phyloP scores from a whole-genome alignment of 768 basidiomycete genomes.

The Mrakia frigida region DNA sequence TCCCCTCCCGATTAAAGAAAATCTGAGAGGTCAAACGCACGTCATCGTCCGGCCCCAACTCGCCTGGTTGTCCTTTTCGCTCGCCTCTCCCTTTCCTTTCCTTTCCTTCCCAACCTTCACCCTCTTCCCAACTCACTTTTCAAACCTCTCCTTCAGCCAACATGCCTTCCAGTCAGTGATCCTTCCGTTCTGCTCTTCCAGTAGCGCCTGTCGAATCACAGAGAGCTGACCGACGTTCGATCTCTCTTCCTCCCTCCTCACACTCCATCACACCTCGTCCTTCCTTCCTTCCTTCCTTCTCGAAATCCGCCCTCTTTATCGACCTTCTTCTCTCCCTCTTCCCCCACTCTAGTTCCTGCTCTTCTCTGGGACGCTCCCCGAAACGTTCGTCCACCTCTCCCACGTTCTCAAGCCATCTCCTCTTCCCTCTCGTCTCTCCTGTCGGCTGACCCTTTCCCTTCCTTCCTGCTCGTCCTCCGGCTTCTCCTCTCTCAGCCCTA shows the following conservation, averaged over 20 bases:
- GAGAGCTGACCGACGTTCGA: not conserved
- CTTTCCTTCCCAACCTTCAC: too few species aligned
- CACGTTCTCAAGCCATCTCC: not conserved
- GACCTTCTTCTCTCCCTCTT: not conserved
- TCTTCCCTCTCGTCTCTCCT: not conserved
- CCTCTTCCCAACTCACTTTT: too few species aligned
- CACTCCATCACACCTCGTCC: not conserved
- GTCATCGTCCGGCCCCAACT: too few species aligned
- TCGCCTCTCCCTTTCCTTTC: too few species aligned
- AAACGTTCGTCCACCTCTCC: slow-evolving; percentile 3
- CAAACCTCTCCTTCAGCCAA: not conserved
- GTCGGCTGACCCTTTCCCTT: slow-evolving; percentile 1
- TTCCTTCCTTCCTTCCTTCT: not conserved
- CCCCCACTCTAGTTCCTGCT: not conserved
- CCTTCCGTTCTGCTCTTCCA: not conserved
- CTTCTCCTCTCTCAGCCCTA: not conserved
- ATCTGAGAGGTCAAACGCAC: too few species aligned
- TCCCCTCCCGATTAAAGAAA: too few species aligned
- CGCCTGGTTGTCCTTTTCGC: too few species aligned
- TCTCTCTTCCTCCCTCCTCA: not conserved
- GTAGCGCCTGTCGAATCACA: too few species aligned
- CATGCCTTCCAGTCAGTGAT: slow-evolving; percentile 18
- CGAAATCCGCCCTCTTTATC: not conserved
- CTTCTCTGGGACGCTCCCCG: slow-evolving; percentile 31
- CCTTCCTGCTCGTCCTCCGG: not conserved